Percentiles rank a stretch among this genome's conserved stretches.
Evolutionary conservation across 2,329 filamentous ascomycete species (phyloP).

Genomic region (Scolecobasidium constrictum): DNA sequence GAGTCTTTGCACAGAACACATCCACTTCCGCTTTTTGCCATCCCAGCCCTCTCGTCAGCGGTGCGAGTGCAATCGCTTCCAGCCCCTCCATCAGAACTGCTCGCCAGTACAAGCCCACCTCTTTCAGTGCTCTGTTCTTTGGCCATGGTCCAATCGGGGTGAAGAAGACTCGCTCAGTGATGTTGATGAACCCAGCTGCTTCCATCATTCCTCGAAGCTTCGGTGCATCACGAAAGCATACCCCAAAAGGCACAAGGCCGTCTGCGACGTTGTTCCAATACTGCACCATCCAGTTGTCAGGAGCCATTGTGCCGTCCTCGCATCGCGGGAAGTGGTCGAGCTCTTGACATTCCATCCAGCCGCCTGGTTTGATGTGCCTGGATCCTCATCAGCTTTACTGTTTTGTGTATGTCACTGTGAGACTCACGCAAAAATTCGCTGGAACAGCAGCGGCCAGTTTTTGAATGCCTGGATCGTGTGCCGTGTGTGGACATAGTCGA

Average conservation of each 20-base stretch:
- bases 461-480: conserved; percentile 42
- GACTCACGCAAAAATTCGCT: conserved; percentile 34
- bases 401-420: too few species aligned
- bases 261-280: conserved; percentile 38
- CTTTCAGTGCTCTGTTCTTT: conserved; percentile 18
- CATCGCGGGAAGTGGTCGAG: conserved; percentile 15
- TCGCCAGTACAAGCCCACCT: conserved; percentile 15
- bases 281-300: conserved; percentile 31
- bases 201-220: conserved; percentile 3
- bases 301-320: conserved; percentile 28
- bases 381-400: neutral
- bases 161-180: conserved; percentile 39
- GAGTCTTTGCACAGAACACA: conserved; percentile 5
- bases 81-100: conserved; percentile 15
- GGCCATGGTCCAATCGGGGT: conserved; percentile 48
- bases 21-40: conserved; percentile 9
- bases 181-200: conserved; percentile 39
- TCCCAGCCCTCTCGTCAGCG: conserved; percentile 14
- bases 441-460: conserved; percentile 41
- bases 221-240: conserved; percentile 21
- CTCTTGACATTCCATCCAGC: conserved; percentile 35
- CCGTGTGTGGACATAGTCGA: conserved; percentile 47
- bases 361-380: conserved; percentile 26
- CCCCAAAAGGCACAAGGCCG: conserved; percentile 33
- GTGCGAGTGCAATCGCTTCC: conserved; percentile 14